These are phyloP conservation scores for Herpetomonas tarakana DNA, from an alignment of 208 protist species.

Conservation along the genomic window DNA sequence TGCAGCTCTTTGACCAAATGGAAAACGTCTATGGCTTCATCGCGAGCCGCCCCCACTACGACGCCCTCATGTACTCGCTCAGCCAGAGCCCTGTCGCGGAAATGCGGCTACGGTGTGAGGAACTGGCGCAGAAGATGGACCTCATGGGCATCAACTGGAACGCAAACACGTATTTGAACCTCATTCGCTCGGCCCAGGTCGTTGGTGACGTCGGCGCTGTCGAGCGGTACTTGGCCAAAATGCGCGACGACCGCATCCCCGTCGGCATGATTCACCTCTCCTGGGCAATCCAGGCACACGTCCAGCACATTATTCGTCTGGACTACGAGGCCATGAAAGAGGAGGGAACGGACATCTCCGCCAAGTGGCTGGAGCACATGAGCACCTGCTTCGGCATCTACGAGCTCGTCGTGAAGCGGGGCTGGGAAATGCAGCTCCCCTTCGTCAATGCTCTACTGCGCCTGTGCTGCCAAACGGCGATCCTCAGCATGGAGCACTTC, in stretches of 20 bases:
- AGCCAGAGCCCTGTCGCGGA: slow-evolving; percentile 74
- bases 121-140: slow-evolving; percentile 88
- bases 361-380: slow-evolving; percentile 64
- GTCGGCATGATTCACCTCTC: slow-evolving; percentile 66
- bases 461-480: slow-evolving; percentile 78
- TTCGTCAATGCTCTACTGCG: slow-evolving; percentile 84
- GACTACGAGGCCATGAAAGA: slow-evolving; percentile 76
- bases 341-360: slow-evolving; percentile 33
- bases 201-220: slow-evolving; percentile 79
- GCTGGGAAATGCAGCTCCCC: slow-evolving; percentile 69
- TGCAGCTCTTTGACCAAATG: slow-evolving; percentile 92
- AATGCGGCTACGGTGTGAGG: slow-evolving; percentile 83
- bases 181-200: slow-evolving; percentile 78
- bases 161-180: slow-evolving; percentile 75
- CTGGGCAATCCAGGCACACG: slow-evolving; percentile 80
- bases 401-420: slow-evolving; percentile 69
- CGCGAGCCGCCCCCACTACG: slow-evolving; percentile 79
- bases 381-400: slow-evolving; percentile 86
- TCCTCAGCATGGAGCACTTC: slow-evolving; percentile 74
- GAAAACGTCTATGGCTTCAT: slow-evolving; percentile 89
- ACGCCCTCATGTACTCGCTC: slow-evolving; percentile 80
- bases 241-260: slow-evolving; percentile 77
- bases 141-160: slow-evolving; percentile 89
- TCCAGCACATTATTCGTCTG: slow-evolving; percentile 63
- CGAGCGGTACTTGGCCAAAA: slow-evolving; percentile 69